A percentile compares a stretch with the other conserved stretches of the same genome.
These are phyloP conservation scores for Thalassiosira hispida DNA, from an alignment of 352 stramenopile species.

Conservation along the genomic window DNA sequence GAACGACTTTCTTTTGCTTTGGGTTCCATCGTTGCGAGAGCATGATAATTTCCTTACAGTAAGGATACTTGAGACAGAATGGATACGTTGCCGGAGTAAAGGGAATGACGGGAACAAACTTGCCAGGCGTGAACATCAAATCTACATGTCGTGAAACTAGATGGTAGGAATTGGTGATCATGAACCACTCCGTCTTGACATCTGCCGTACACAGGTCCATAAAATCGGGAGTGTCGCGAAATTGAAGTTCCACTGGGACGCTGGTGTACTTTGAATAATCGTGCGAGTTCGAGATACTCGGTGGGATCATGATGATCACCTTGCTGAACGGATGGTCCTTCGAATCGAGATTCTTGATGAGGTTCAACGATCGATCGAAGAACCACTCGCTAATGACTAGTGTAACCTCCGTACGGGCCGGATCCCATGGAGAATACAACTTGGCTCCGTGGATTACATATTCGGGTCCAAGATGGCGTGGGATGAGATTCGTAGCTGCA, in stretches of 20 bases:
- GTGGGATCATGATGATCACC: slow-evolving; percentile 62
- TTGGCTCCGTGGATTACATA: slow-evolving; percentile 70
- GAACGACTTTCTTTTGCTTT: slow-evolving; percentile 49
- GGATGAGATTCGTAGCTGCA: slow-evolving; percentile 65
- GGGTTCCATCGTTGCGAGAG: slow-evolving; percentile 46
- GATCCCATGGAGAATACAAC: slow-evolving; percentile 61
- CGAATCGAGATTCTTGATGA: slow-evolving; percentile 57
- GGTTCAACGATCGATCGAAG: slow-evolving; percentile 40
- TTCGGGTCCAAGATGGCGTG: slow-evolving; percentile 56
- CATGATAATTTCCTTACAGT: slow-evolving; percentile 50
- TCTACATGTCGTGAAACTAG: slow-evolving; percentile 54
- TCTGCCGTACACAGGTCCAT: slow-evolving; percentile 67
- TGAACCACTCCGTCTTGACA: slow-evolving; percentile 66
- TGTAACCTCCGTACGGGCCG: slow-evolving; percentile 41
- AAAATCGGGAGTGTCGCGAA: slow-evolving; percentile 45
- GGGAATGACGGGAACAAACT: slow-evolving; percentile 51
- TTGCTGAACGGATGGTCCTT: slow-evolving; percentile 64
- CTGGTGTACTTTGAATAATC: slow-evolving; percentile 47
- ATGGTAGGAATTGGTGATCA: slow-evolving; percentile 69
- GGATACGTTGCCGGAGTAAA: slow-evolving; percentile 59
- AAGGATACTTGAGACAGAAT: slow-evolving; percentile 67
- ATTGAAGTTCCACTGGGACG: slow-evolving; percentile 44
- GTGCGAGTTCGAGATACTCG: slow-evolving; percentile 27
- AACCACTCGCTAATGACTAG: slow-evolving; percentile 67
- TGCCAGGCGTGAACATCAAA: slow-evolving; percentile 60